These are phyloP conservation scores for Dactylorhiza incarnata DNA, from an alignment of 106 monocot species.

Conservation along the genomic window DNA sequence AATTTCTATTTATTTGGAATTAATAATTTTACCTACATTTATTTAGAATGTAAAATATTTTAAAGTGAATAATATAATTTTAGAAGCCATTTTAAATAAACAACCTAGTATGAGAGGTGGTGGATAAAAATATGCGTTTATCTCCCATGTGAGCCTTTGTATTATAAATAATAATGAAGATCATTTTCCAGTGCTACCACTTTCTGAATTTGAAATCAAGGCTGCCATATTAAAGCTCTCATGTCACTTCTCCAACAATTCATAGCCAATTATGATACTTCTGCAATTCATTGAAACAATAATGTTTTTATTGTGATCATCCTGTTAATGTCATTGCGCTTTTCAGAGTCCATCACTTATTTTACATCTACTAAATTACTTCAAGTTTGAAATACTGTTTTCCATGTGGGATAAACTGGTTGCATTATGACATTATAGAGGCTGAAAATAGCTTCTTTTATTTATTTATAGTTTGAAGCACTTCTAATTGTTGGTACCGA, in stretches of 20 bases:
- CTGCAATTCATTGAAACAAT: neutral
- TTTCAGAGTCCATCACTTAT: neutral
- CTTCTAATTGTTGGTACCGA: too few relatives aligned
- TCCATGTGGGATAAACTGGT: neutral
- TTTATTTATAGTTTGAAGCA: neutral
- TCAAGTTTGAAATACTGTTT: neutral
- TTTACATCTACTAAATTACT: neutral
- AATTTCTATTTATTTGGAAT: neutral
- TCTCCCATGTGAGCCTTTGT: too few relatives aligned
- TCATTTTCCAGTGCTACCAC: slow-evolving; percentile 1
- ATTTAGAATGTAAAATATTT: neutral
- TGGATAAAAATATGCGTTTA: neutral
- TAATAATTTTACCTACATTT: neutral
- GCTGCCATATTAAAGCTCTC: neutral
- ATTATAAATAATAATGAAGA: neutral
- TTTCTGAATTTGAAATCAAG: neutral
- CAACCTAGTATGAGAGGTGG: neutral
- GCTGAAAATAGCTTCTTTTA: neutral
- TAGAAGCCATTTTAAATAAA: neutral
- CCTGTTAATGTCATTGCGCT: neutral
- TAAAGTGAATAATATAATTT: neutral
- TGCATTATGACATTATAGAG: neutral
- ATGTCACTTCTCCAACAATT: neutral
- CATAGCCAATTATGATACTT: neutral
- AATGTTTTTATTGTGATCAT: neutral